Conservation (phyloP, 495 filamentous ascomycete species). For the Neurospora sp. region DNA sequence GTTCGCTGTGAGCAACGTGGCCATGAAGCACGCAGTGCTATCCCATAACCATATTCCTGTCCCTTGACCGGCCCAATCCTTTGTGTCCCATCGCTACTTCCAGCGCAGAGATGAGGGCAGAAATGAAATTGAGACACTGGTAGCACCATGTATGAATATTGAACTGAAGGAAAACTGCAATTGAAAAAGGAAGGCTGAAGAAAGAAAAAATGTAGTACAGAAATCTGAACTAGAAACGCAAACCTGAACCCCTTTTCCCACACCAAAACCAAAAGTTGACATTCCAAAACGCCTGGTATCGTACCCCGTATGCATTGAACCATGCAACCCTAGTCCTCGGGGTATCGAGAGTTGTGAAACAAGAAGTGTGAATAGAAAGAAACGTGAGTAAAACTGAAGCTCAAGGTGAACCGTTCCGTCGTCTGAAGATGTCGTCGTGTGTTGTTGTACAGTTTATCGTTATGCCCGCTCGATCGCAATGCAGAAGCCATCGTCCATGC, state of each 20-base stretch:
- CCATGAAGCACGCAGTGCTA: not conserved
- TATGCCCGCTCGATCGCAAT: not conserved
- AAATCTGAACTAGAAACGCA: not conserved
- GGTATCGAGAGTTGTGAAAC: not conserved
- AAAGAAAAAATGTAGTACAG: not conserved
- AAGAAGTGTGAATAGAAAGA: not conserved
- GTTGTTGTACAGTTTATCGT: not conserved
- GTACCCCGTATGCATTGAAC: not conserved
- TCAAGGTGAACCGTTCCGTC: not conserved
- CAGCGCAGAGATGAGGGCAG: not conserved
- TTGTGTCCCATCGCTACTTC: not conserved
- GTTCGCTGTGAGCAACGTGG: not conserved
- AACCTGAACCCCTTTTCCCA: not conserved
- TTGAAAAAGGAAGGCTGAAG: not conserved
- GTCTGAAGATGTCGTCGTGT: not conserved
- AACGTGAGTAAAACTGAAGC: not conserved
- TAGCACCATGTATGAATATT: not conserved
- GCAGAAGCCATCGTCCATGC: not conserved
- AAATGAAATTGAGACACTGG: not conserved
- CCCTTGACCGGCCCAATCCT: not conserved
- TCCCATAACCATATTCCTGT: not conserved
- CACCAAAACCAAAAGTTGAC: not conserved
- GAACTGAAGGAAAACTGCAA: not conserved
- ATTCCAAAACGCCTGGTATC: not conserved
- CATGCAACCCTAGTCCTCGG: not conserved